Conservation (phyloP, 1,284 basidiomycete genomes). For the Cystobasidiaceae sp. region DNA sequence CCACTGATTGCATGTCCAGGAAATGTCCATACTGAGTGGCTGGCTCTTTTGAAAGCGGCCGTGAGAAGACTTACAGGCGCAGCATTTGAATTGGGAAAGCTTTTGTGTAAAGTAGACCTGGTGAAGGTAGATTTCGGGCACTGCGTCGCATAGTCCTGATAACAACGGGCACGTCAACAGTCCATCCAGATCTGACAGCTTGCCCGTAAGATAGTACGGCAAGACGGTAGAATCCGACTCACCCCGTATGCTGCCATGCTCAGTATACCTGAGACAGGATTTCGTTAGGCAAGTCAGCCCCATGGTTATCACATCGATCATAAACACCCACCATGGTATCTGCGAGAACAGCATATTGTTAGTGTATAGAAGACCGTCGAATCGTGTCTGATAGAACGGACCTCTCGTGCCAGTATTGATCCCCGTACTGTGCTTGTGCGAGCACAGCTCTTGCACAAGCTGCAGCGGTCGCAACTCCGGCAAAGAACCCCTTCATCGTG, state of each 20-base stretch:
- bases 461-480: too few species aligned
- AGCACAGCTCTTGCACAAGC: not conserved
- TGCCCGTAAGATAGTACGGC: not conserved
- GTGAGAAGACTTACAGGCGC: conserved; percentile 11
- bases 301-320: not conserved
- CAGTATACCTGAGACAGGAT: conserved; percentile 18
- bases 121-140: conserved; percentile 38
- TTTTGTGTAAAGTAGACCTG: conserved; percentile 1
- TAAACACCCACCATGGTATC: conserved; percentile 29
- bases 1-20: conserved; percentile 22
- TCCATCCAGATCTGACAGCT: not conserved
- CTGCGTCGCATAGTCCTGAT: conserved; percentile 30
- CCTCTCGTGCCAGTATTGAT: conserved; percentile 34
- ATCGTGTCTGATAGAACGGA: too few species aligned
- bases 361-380: too few species aligned
- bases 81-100: conserved; percentile 35
- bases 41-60: not conserved
- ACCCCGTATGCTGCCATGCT: conserved; percentile 37
- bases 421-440: conserved; percentile 5
- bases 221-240: not conserved
- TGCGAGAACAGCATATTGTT: too few species aligned
- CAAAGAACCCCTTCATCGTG: too few species aligned
- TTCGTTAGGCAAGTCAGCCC: not conserved
- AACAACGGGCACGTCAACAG: not conserved
- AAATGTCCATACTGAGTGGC: not conserved